Evolutionary conservation across 202 grass and related monocot genomes (phyloP).

Genomic region (Dendrocalamus latiflorus): DNA sequence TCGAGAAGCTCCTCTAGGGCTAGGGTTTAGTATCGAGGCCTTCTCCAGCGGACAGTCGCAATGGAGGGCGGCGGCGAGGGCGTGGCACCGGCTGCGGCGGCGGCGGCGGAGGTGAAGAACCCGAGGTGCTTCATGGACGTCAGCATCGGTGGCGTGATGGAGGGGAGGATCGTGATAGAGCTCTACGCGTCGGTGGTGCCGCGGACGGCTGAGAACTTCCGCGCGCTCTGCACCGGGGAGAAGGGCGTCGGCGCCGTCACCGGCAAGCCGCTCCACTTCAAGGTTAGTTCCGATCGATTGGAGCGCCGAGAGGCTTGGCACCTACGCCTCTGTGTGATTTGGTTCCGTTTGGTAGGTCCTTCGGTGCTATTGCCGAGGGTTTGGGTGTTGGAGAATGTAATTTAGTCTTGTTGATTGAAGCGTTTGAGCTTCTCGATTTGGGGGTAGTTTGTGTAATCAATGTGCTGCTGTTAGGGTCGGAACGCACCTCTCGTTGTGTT

Average conservation of each 20-base stretch:
- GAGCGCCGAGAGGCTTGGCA: background rate
- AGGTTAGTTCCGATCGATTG: conserved; percentile 42
- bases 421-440: conserved; percentile 10
- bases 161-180: conserved; percentile 88
- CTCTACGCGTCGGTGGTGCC: conserved; percentile 66
- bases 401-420: background rate
- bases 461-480: background rate
- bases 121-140: conserved; percentile 82
- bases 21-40: conserved; percentile 31
- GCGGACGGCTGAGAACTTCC: conserved; percentile 87
- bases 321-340: conserved; percentile 7
- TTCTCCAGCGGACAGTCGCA: background rate
- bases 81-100: conserved; percentile 1
- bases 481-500: background rate
- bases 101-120: conserved; percentile 36
- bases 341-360: background rate
- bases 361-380: background rate
- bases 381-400: background rate
- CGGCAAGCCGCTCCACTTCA: conserved; percentile 78
- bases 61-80: conserved; percentile 26
- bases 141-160: conserved; percentile 83
- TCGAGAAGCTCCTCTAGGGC: background rate
- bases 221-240: conserved; percentile 93
- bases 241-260: conserved; percentile 64
- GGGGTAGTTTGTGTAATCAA: background rate